A percentile compares a stretch with the other conserved stretches of the same genome.
Conservation (phyloP, 2,329 filamentous ascomycete genomes). For the Pochonia chlamydosporia region DNA sequence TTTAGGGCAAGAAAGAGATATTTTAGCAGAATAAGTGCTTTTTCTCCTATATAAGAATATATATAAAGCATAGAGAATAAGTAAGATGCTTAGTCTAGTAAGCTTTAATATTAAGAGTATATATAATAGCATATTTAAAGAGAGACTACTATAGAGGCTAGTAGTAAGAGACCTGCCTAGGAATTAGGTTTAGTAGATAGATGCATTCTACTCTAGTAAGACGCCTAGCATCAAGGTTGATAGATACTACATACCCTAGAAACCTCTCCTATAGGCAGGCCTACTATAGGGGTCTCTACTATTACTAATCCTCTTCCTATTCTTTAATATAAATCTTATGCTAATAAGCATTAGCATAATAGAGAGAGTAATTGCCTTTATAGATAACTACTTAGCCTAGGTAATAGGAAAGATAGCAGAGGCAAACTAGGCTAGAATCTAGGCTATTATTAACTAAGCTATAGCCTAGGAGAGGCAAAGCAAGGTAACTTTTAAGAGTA, state of each 20-base stretch:
- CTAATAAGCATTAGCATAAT: not conserved
- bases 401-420: conserved; percentile 8
- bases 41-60: conserved; percentile 3
- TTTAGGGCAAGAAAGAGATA: conserved; percentile 10
- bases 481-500: conserved; percentile 17
- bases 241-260: not conserved
- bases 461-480: conserved; percentile 17
- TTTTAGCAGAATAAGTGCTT: conserved; percentile 12
- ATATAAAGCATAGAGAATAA: not conserved
- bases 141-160: conserved; percentile 17
- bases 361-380: conserved; percentile 8
- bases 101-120: conserved; percentile 35
- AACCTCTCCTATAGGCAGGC: conserved; percentile 13
- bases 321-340: conserved; percentile 14
- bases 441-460: conserved; percentile 16
- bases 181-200: conserved; percentile 13
- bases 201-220: conserved; percentile 11
- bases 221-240: not conserved
- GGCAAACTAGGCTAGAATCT: conserved; percentile 14
- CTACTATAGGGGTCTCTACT: conserved; percentile 26
- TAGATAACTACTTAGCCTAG: conserved; percentile 12
- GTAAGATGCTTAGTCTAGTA: conserved; percentile 21
- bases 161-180: conserved; percentile 15
- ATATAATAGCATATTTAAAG: conserved; percentile 32
- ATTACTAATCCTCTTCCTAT: conserved; percentile 29